A percentile compares a stretch with the other conserved stretches of the same genome.
Evolutionary conservation across 345 rosid genomes (phyloP).

Genomic region (Limnanthes douglasii): DNA sequence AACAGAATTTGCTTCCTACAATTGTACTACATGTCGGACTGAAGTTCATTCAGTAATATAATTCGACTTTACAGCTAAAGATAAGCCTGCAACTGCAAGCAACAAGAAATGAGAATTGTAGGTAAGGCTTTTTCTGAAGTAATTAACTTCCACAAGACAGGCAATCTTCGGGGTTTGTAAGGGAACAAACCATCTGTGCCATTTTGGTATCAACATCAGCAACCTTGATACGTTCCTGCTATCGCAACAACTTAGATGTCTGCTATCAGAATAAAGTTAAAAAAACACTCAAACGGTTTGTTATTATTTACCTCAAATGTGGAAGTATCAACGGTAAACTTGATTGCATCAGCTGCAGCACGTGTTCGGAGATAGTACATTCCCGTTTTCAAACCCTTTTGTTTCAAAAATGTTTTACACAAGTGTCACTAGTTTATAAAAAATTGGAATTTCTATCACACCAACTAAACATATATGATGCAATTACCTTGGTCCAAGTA

Average conservation of each 20-base stretch:
- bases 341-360: constrained; percentile 92
- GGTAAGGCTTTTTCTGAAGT: constrained; percentile 2
- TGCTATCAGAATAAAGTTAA: not conserved
- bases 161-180: constrained; percentile 71
- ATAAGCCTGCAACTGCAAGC: too few relatives aligned
- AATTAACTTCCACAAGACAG: constrained; percentile 69
- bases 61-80: too few relatives aligned
- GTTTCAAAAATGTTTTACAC: too few relatives aligned
- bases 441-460: too few relatives aligned
- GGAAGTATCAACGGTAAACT: constrained; percentile 80
- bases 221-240: constrained; percentile 7
- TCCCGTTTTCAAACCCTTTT: constrained; percentile 73
- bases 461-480: too few relatives aligned
- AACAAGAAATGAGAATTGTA: too few relatives aligned
- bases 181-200: constrained; percentile 82
- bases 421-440: too few relatives aligned
- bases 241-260: not conserved
- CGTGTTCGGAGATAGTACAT: constrained; percentile 82
- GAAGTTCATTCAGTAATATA: too few relatives aligned
- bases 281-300: not conserved
- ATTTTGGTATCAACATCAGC: constrained; percentile 38
- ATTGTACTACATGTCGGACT: too few relatives aligned
- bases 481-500: constrained; percentile 60
- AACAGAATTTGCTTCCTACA: too few relatives aligned
- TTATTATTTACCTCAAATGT: constrained; percentile 28